phyloP scores from a whole-genome alignment of 768 basidiomycete species.

The Amanita subjunquillea region DNA sequence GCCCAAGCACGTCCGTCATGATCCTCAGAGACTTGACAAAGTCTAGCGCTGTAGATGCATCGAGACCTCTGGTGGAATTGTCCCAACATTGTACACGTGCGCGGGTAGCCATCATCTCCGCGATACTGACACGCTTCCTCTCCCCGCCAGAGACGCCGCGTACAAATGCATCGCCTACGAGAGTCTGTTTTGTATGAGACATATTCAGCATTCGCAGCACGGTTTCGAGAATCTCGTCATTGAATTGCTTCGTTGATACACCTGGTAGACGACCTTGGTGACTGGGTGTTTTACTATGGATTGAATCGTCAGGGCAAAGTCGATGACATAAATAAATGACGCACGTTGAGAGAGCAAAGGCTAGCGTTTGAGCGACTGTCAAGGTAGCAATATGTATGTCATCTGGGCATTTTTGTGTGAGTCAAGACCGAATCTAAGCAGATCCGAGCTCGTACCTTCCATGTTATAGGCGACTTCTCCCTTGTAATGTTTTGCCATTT shows the following conservation, averaged over 20 bases:
- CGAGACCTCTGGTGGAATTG: constrained; percentile 75
- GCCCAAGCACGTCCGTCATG: constrained; percentile 72
- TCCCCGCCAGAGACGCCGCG: constrained; percentile 76
- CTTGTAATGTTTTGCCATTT: constrained; percentile 68
- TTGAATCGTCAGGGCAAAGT: constrained; percentile 19
- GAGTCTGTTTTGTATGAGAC: constrained; percentile 65
- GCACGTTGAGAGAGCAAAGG: constrained; percentile 56
- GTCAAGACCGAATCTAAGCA: constrained; percentile 25
- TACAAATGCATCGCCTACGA: constrained; percentile 82
- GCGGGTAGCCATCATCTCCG: constrained; percentile 79
- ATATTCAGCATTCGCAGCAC: constrained; percentile 78
- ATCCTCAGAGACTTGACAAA: constrained; percentile 71
- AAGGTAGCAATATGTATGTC: constrained; percentile 79
- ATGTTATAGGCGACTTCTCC: constrained; percentile 77
- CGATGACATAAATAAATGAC: constrained; percentile 5
- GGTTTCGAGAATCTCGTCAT: constrained; percentile 44
- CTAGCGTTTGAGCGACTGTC: constrained; percentile 72
- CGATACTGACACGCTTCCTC: constrained; percentile 72
- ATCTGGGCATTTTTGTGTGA: constrained; percentile 27
- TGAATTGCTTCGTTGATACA: constrained; percentile 48
- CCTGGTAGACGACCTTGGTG: constrained; percentile 64
- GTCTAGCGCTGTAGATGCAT: constrained; percentile 83
- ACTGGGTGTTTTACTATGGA: constrained; percentile 53
- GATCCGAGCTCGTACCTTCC: constrained; percentile 37
- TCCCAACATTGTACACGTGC: constrained; percentile 79